A percentile compares a stretch with the other conserved stretches of the same genome.
Conservation (phyloP, 768 basidiomycete species). For the Suillus discolor region DNA sequence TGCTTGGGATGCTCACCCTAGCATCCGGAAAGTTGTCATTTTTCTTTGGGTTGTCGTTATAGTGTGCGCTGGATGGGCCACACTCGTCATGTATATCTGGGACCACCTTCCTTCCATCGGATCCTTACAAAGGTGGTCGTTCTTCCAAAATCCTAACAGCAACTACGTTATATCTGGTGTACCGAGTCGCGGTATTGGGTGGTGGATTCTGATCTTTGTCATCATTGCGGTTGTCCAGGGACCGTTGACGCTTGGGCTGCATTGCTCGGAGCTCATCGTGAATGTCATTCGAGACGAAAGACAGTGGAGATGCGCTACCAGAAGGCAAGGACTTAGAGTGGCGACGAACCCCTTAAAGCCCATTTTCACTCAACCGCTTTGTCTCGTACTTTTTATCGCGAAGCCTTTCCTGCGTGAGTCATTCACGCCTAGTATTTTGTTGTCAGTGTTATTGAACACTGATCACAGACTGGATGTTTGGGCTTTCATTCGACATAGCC, state of each 20-base stretch:
- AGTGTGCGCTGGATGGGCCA: conserved; percentile 25
- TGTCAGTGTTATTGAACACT: not conserved
- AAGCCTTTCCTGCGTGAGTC: conserved; percentile 32
- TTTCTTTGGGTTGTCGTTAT: conserved; percentile 26
- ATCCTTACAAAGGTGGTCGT: conserved; percentile 22
- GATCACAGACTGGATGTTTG: conserved; percentile 34
- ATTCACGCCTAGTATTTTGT: not conserved
- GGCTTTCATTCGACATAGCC: conserved; percentile 28
- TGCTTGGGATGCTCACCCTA: conserved; percentile 29
- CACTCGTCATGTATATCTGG: conserved; percentile 9
- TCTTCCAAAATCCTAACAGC: no score
- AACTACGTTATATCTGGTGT: no score
- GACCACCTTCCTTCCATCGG: no score
- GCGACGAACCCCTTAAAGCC: conserved; percentile 26
- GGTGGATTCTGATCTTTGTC: conserved; percentile 27
- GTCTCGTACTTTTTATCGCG: conserved; percentile 17
- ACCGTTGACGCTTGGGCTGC: conserved; percentile 29
- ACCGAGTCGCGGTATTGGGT: no score
- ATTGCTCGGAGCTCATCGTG: conserved; percentile 29
- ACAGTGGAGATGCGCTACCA: conserved; percentile 27
- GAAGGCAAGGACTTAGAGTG: conserved; percentile 16
- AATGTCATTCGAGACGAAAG: conserved; percentile 32
- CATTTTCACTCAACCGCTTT: conserved; percentile 16
- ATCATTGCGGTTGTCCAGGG: conserved; percentile 29
- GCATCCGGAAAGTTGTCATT: conserved; percentile 21